Conservation (phyloP, 345 rosid genomes). For the Hevea brasiliensis region DNA sequence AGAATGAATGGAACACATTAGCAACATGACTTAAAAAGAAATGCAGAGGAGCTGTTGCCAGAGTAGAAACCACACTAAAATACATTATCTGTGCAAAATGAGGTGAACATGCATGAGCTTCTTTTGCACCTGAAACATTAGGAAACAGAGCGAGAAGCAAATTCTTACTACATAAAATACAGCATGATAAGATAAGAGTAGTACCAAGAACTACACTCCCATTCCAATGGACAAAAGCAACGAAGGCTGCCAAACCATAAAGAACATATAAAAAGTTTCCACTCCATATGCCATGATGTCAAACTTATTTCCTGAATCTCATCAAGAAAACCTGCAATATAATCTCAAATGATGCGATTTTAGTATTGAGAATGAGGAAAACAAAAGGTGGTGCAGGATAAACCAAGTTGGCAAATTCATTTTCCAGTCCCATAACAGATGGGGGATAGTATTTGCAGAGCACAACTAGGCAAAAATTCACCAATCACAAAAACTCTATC, state of each 20-base stretch:
- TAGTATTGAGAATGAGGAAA: slow-evolving; percentile 9
- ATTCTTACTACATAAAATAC: slow-evolving; percentile 3
- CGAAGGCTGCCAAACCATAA: slow-evolving; percentile 52
- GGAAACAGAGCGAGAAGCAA: slow-evolving; percentile 31
- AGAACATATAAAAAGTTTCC: slow-evolving; percentile 58
- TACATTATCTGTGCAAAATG: slow-evolving; percentile 95
- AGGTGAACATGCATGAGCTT: slow-evolving; percentile 78
- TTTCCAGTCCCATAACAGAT: not conserved
- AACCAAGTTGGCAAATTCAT: slow-evolving; percentile 10
- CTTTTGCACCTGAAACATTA: slow-evolving; percentile 82
- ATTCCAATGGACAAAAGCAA: slow-evolving; percentile 74
- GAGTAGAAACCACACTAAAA: slow-evolving; percentile 64
- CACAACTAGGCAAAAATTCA: not conserved
- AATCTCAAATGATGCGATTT: slow-evolving; percentile 5
- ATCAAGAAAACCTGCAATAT: slow-evolving; percentile 57
- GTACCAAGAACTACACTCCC: slow-evolving; percentile 95
- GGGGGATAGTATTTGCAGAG: not conserved
- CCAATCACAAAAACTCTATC: slow-evolving; percentile 12
- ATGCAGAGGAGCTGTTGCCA: slow-evolving; percentile 65
- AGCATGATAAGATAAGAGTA: slow-evolving; percentile 12
- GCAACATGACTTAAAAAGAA: slow-evolving; percentile 47
- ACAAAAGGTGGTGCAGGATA: not conserved
- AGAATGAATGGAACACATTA: slow-evolving; percentile 41
- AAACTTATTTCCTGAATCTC: slow-evolving; percentile 49
- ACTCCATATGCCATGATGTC: slow-evolving; percentile 65